Conservation (phyloP, 306 rosid species). For the Trichosanthes cucumerina region DNA sequence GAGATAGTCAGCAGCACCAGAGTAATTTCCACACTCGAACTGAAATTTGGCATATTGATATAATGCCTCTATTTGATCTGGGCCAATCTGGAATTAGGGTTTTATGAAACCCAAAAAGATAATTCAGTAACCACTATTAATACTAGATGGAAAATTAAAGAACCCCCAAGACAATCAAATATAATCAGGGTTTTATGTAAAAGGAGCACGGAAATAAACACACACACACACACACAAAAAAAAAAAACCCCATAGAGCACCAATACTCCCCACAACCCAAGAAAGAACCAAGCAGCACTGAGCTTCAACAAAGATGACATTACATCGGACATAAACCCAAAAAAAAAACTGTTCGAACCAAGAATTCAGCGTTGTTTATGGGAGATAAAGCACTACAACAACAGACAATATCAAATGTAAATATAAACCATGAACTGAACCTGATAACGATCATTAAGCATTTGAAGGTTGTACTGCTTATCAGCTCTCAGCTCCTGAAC, state of each 20-base stretch:
- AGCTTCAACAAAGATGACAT: neutral
- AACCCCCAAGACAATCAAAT: neutral
- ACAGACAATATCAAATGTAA: neutral
- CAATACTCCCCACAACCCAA: neutral
- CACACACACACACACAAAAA: no score
- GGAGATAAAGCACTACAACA: neutral
- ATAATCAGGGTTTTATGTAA: neutral
- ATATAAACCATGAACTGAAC: slow-evolving; percentile 16
- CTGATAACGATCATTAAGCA: slow-evolving; percentile 87
- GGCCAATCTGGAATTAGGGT: slow-evolving; percentile 52
- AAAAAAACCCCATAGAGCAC: neutral
- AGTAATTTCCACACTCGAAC: slow-evolving; percentile 95
- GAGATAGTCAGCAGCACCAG: slow-evolving; percentile 96
- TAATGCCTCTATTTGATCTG: slow-evolving; percentile 81
- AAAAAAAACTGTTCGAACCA: neutral
- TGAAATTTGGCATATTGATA: slow-evolving; percentile 96
- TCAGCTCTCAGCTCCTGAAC: slow-evolving; percentile 84
- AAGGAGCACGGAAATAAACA: neutral
- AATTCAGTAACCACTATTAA: neutral
- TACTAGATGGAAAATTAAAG: neutral
- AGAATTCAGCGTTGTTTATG: neutral
- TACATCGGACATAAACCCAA: neutral
- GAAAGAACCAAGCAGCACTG: neutral
- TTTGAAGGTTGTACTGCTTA: slow-evolving; percentile 81
- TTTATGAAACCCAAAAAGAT: neutral